phyloP scores from a whole-genome alignment of 78 protist species.

The Tieghemostelium lacteum region DNA sequence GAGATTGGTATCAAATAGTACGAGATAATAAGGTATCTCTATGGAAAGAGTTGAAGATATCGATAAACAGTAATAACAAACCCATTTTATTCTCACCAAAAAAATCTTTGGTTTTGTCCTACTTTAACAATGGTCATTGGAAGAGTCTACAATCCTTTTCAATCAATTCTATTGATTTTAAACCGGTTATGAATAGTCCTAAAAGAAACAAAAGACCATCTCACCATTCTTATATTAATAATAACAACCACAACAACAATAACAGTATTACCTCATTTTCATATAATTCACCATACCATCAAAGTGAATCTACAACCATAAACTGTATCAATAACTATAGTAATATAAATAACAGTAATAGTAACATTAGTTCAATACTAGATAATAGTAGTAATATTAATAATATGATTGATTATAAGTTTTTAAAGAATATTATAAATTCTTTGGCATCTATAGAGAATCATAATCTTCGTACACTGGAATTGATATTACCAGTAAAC shows the following conservation, averaged over 20 bases:
- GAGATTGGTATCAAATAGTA: conserved; percentile 16
- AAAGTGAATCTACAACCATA: background rate
- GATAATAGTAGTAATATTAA: background rate
- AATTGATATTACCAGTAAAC: conserved; percentile 21
- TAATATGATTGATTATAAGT: conserved; percentile 5
- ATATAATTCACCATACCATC: background rate
- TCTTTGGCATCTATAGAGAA: background rate
- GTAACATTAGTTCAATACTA: conserved; percentile 6
- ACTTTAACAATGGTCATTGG: conserved; percentile 44
- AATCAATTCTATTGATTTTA: background rate
- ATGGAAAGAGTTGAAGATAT: conserved; percentile 21
- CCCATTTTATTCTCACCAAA: conserved; percentile 19
- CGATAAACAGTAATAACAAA: conserved; percentile 12
- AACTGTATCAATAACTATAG: background rate
- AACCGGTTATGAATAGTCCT: background rate
- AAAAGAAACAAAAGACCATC: background rate
- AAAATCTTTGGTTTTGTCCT: conserved; percentile 16
- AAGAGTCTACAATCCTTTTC: conserved; percentile 18
- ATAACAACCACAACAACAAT: background rate
- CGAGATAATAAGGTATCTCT: conserved; percentile 15
- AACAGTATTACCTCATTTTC: background rate
- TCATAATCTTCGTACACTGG: background rate
- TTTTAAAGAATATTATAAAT: conserved; percentile 19
- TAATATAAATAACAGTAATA: background rate
- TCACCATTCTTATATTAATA: background rate